A percentile compares a stretch with the other conserved stretches of the same genome.
Conservation (phyloP, 257 asterid species). For the Primulina tabacum region DNA sequence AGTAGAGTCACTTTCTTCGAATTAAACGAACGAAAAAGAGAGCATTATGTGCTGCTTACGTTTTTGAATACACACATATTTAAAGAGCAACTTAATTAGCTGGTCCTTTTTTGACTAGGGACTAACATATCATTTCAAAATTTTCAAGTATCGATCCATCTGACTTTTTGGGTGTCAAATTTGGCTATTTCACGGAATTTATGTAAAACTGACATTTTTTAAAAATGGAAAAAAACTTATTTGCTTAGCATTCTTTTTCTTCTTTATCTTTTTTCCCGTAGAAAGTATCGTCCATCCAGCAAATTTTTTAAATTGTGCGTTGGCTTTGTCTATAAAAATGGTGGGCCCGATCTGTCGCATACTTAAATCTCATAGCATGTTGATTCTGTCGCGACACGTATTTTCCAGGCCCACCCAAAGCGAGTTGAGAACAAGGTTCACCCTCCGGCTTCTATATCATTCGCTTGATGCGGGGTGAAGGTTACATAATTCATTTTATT, state of each 20-base stretch:
- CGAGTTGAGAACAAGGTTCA: background rate
- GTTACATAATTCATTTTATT: constrained; percentile 9
- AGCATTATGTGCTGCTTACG: constrained; percentile 3
- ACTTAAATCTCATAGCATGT: background rate
- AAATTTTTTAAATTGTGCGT: too few relatives aligned
- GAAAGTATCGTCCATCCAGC: background rate
- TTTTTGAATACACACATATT: background rate
- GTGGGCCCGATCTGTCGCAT: background rate
- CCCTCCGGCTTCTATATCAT: background rate
- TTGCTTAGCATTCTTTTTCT: background rate
- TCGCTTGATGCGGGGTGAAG: background rate
- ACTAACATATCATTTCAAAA: background rate
- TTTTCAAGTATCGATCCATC: constrained; percentile 18
- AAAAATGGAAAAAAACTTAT: too few relatives aligned
- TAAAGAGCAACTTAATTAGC: constrained; percentile 20
- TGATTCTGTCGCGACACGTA: background rate
- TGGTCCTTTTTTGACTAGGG: constrained; percentile 16
- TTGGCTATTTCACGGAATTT: constrained; percentile 22
- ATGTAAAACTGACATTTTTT: background rate
- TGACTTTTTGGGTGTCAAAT: constrained; percentile 23
- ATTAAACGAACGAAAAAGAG: constrained; percentile 7
- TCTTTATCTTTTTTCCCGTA: too few relatives aligned
- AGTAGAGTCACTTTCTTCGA: constrained; percentile 1
- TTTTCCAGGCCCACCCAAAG: background rate
- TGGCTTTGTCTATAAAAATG: background rate